Evolutionary conservation across 805 yeast species (phyloP).

Genomic region (Cyberlindnera mycetangii): DNA sequence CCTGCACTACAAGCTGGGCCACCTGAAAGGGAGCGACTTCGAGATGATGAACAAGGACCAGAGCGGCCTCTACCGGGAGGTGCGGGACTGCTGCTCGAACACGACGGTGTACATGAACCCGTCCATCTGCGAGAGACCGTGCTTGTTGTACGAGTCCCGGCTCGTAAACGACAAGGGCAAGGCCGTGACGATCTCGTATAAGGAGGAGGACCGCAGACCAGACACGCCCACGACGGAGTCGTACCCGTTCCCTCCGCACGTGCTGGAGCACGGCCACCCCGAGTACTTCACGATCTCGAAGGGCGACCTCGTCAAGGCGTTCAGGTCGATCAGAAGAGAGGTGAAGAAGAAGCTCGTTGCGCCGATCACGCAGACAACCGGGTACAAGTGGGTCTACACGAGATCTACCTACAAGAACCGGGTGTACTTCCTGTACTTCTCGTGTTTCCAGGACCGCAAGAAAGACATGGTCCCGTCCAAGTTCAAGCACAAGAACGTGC

Average conservation of each 20-base stretch:
- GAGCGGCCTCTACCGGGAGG: slow-evolving; percentile 20
- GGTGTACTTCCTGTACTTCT: slow-evolving; percentile 22
- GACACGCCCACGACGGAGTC: slow-evolving; percentile 24
- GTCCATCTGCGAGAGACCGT: slow-evolving; percentile 21
- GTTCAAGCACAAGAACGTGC: slow-evolving; percentile 10
- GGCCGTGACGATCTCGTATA: slow-evolving; percentile 21
- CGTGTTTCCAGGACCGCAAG: slow-evolving; percentile 25
- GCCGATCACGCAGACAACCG: slow-evolving; percentile 23
- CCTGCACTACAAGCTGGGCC: slow-evolving; percentile 23
- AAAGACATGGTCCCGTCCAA: slow-evolving; percentile 24
- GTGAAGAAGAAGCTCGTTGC: slow-evolving; percentile 19
- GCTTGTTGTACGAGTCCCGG: slow-evolving; percentile 20
- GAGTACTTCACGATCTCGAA: slow-evolving; percentile 22
- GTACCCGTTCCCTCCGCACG: slow-evolving; percentile 22
- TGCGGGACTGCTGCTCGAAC: slow-evolving; percentile 20
- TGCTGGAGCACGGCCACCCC: slow-evolving; percentile 20
- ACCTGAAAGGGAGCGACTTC: slow-evolving; percentile 21
- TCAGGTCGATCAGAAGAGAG: slow-evolving; percentile 22
- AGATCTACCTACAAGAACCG: slow-evolving; percentile 22
- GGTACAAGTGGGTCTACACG: slow-evolving; percentile 27
- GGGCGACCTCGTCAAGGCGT: slow-evolving; percentile 18
- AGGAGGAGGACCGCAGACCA: slow-evolving; percentile 15
- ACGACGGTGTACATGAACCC: slow-evolving; percentile 24
- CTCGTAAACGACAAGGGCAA: slow-evolving; percentile 24
- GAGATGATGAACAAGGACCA: slow-evolving; percentile 14